phyloP scores from a whole-genome alignment of 306 rosid genomes.

The Fragaria iinumae region DNA sequence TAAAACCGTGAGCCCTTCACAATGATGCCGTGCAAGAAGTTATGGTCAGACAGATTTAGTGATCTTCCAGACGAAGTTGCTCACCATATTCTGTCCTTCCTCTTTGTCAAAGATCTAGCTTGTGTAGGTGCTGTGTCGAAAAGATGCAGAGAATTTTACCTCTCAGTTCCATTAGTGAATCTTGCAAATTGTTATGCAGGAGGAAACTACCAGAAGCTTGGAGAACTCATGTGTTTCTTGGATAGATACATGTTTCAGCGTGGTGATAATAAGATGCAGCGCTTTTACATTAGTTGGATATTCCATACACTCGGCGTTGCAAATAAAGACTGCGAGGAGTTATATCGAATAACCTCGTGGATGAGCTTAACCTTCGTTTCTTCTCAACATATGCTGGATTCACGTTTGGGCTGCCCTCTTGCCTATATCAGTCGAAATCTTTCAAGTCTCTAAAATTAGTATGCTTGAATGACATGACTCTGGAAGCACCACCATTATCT shows the following conservation, averaged over 20 bases:
- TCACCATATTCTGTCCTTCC: constrained; percentile 13
- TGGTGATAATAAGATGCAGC: background rate
- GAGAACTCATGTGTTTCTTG: background rate
- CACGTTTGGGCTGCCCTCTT: background rate
- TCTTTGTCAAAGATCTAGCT: background rate
- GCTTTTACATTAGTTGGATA: background rate
- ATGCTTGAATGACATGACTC: background rate
- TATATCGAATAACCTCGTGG: background rate
- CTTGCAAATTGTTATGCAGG: too few relatives aligned
- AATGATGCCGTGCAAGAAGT: background rate
- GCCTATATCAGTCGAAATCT: background rate
- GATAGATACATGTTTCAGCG: background rate
- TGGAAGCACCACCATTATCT: background rate
- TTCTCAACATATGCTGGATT: background rate
- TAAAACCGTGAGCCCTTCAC: background rate
- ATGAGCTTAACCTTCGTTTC: background rate
- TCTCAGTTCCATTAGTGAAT: background rate
- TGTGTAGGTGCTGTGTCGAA: background rate
- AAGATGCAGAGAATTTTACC: background rate
- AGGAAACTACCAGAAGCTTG: too few relatives aligned
- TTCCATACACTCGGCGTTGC: background rate
- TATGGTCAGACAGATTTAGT: constrained; percentile 4
- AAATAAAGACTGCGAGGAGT: background rate
- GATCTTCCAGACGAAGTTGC: background rate
- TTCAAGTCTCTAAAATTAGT: background rate